Evolutionary conservation across 805 yeast species (phyloP).

Genomic region (Cyberlindnera samutprakarnensis): DNA sequence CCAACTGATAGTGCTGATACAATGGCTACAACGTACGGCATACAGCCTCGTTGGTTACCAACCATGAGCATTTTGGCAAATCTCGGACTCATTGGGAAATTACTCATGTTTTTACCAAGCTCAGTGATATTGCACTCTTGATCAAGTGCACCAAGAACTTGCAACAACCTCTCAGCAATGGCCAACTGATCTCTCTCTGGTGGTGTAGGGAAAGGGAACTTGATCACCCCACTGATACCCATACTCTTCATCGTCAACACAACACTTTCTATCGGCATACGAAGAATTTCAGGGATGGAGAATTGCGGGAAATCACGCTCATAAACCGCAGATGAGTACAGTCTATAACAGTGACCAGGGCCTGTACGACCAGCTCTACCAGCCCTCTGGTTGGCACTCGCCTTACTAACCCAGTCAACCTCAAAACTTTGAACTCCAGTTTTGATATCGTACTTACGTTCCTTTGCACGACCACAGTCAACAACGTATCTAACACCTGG

Average conservation of each 20-base stretch:
- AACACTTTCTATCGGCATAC: slow-evolving; percentile 97
- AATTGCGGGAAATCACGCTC: slow-evolving; percentile 82
- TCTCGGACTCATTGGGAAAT: slow-evolving; percentile 90
- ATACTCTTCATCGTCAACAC: slow-evolving; percentile 92
- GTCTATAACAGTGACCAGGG: slow-evolving; percentile 93
- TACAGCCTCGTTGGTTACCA: slow-evolving; percentile 79
- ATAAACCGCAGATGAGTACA: slow-evolving; percentile 88
- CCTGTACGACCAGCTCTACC: slow-evolving; percentile 99
- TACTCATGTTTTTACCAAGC: slow-evolving; percentile 78
- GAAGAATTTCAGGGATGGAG: slow-evolving; percentile 78
- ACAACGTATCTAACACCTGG: slow-evolving; percentile 94
- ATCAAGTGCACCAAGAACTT: slow-evolving; percentile 70
- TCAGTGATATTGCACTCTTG: slow-evolving; percentile 53
- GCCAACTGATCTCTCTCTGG: slow-evolving; percentile 58
- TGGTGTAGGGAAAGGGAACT: slow-evolving; percentile 95
- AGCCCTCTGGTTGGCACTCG: slow-evolving; percentile 90
- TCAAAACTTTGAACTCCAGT: slow-evolving; percentile 92
- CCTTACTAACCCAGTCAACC: slow-evolving; percentile 88
- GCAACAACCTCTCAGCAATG: slow-evolving; percentile 61
- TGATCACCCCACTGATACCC: slow-evolving; percentile 86
- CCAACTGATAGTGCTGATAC: slow-evolving; percentile 93
- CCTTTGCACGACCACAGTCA: slow-evolving; percentile 92
- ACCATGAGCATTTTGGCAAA: slow-evolving; percentile 84
- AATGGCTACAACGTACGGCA: slow-evolving; percentile 83
- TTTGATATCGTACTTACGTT: slow-evolving; percentile 70